Percentiles rank a stretch among this genome's conserved stretches.
Evolutionary conservation across 345 rosid species (phyloP).

Genomic region (Pelargonium nanum): DNA sequence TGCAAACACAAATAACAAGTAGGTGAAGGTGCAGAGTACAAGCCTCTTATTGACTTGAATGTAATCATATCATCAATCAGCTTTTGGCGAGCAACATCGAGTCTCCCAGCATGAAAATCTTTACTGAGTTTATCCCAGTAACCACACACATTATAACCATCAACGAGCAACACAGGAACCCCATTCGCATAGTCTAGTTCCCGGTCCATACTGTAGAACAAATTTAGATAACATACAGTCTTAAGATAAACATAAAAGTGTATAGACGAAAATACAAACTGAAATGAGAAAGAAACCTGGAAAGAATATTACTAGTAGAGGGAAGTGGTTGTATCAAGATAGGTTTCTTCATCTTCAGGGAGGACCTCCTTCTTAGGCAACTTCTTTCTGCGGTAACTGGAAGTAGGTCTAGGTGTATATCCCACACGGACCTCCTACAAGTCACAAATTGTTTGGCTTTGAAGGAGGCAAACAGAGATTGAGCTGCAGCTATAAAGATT

Average conservation of each 20-base stretch:
- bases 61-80: slow-evolving; percentile 66
- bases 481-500: background rate
- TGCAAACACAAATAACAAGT: background rate
- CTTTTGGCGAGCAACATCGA: slow-evolving; percentile 79
- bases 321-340: slow-evolving; percentile 57
- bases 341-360: slow-evolving; percentile 50
- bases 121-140: slow-evolving; percentile 86
- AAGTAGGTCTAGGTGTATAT: slow-evolving; percentile 59
- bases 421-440: slow-evolving; percentile 56
- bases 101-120: slow-evolving; percentile 72
- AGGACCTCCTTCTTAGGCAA: slow-evolving; percentile 62
- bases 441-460: background rate
- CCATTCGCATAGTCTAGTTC: slow-evolving; percentile 46
- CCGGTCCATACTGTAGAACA: slow-evolving; percentile 67
- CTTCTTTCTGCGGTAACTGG: slow-evolving; percentile 82
- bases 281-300: slow-evolving; percentile 12
- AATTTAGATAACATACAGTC: slow-evolving; percentile 18
- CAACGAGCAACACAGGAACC: slow-evolving; percentile 90
- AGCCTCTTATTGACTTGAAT: slow-evolving; percentile 69
- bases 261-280: slow-evolving; percentile 1
- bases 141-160: slow-evolving; percentile 95
- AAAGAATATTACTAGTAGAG: slow-evolving; percentile 65
- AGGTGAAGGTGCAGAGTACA: slow-evolving; percentile 4
- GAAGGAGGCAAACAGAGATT: background rate
- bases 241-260: slow-evolving; percentile 7